Evolutionary conservation across 2,329 filamentous ascomycete species (phyloP).

Genomic region (Geosmithia putterillii): DNA sequence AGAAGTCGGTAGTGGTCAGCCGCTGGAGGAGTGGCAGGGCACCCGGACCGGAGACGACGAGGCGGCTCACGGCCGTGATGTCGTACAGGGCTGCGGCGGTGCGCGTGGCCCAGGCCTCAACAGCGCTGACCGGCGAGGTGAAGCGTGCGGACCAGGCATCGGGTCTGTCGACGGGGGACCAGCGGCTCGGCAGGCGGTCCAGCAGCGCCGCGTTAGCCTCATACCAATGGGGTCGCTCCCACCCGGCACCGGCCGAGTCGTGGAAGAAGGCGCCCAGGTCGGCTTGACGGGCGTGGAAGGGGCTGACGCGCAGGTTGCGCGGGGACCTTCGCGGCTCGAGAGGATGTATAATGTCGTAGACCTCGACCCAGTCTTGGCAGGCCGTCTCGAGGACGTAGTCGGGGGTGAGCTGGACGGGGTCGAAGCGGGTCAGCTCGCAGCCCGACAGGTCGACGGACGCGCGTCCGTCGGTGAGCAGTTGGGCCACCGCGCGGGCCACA

Average conservation of each 20-base stretch:
- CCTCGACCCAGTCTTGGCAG: slow-evolving; percentile 48
- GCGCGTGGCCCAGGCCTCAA: slow-evolving; percentile 53
- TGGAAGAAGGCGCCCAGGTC: slow-evolving; percentile 47
- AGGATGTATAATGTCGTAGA: slow-evolving; percentile 53
- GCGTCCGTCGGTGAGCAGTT: slow-evolving; percentile 42
- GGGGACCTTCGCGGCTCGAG: slow-evolving; percentile 44
- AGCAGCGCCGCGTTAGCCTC: slow-evolving; percentile 41
- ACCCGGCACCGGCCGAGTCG: slow-evolving; percentile 35
- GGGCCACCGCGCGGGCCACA: slow-evolving; percentile 46
- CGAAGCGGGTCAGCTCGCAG: slow-evolving; percentile 48
- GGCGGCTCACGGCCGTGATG: slow-evolving; percentile 45
- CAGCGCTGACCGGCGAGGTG: slow-evolving; percentile 46
- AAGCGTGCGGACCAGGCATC: slow-evolving; percentile 46
- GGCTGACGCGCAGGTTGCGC: slow-evolving; percentile 44
- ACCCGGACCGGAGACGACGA: slow-evolving; percentile 46
- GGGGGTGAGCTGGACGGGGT: slow-evolving; percentile 43
- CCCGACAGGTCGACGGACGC: slow-evolving; percentile 45
- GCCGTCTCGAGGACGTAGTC: slow-evolving; percentile 46
- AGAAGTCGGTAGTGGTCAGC: slow-evolving; percentile 36
- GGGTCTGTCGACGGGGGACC: slow-evolving; percentile 36
- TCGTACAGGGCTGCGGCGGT: slow-evolving; percentile 51
- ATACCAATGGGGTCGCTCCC: slow-evolving; percentile 54
- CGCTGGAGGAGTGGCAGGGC: slow-evolving; percentile 40
- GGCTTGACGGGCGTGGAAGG: slow-evolving; percentile 40
- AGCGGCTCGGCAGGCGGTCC: slow-evolving; percentile 34